phyloP scores from a whole-genome alignment of 345 rosid species.

The Toxicodendron radicans region DNA sequence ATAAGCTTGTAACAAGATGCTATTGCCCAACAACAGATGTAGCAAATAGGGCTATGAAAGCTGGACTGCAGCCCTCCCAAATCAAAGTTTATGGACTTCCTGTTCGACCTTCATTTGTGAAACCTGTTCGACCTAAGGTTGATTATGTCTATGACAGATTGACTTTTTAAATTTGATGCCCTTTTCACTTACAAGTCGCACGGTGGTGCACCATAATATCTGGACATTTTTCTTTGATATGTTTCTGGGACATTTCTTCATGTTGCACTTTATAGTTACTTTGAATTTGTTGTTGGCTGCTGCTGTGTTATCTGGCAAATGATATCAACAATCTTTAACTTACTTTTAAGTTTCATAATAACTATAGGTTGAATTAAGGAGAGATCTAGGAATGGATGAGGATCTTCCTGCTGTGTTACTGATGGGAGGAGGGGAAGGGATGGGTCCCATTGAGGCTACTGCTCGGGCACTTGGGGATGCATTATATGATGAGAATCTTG shows the following conservation, averaged over 20 bases:
- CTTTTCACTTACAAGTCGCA: neutral
- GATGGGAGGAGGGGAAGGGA: conserved; percentile 99
- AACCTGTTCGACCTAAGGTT: conserved; percentile 93
- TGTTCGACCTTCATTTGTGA: conserved; percentile 94
- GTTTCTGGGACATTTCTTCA: no score
- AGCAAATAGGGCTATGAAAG: conserved; percentile 81
- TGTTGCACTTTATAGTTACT: neutral
- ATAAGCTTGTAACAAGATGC: conserved; percentile 99
- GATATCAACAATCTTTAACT: conserved; percentile 9
- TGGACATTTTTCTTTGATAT: no score
- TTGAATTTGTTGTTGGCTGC: neutral
- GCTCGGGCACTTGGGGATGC: conserved; percentile 83
- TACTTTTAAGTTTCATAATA: neutral
- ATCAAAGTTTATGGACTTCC: conserved; percentile 97
- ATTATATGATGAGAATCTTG: conserved; percentile 73
- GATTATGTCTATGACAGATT: conserved; percentile 19
- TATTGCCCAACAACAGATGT: conserved; percentile 96
- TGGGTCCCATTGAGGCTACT: conserved; percentile 99
- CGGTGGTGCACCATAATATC: neutral
- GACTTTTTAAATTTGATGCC: neutral
- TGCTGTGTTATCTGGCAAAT: neutral
- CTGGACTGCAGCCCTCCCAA: conserved; percentile 81
- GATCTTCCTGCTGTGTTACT: conserved; percentile 91
- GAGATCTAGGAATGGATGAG: conserved; percentile 87
- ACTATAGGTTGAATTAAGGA: conserved; percentile 67